Percentiles rank a stretch among this genome's conserved stretches.
These are phyloP conservation scores for Starmerella gropengiesseri DNA, from an alignment of 805 yeast species.

Conservation along the genomic window DNA sequence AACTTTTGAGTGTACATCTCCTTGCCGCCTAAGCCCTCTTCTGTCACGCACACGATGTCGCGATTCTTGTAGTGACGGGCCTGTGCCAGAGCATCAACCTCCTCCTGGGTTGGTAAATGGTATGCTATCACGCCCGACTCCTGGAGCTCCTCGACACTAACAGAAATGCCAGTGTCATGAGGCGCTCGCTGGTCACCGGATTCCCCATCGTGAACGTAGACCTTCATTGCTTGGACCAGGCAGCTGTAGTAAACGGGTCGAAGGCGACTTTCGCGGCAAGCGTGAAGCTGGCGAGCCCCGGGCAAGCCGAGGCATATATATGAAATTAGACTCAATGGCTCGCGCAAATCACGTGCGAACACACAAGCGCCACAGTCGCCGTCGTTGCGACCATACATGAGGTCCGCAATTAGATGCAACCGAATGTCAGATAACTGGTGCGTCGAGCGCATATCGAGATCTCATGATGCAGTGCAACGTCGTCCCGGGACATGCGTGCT, in stretches of 20 bases:
- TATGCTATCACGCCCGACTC: conserved; percentile 60
- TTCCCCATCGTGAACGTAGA: conserved; percentile 22
- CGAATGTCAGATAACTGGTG: too few species aligned
- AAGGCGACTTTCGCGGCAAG: not conserved
- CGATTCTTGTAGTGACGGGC: conserved; percentile 70
- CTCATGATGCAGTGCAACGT: too few species aligned
- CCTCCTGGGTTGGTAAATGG: conserved; percentile 38
- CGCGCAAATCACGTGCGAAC: too few species aligned
- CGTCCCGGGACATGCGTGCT: too few species aligned
- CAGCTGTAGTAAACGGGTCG: too few species aligned
- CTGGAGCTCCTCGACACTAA: conserved; percentile 40
- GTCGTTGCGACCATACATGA: too few species aligned
- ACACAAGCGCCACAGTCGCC: too few species aligned
- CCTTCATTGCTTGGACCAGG: conserved; percentile 16
- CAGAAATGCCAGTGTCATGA: conserved; percentile 44
- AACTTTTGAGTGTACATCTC: conserved; percentile 57
- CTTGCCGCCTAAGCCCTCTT: conserved; percentile 45
- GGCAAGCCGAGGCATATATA: not conserved
- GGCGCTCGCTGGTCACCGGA: conserved; percentile 24
- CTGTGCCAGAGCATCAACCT: conserved; percentile 55
- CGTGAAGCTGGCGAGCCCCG: not conserved
- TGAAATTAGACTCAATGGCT: not conserved
- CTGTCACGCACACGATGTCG: conserved; percentile 55
- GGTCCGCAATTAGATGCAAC: too few species aligned
- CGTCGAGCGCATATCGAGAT: too few species aligned